These are phyloP conservation scores for Coffea humblotiana DNA, from an alignment of 305 asterid genomes.

Conservation along the genomic window DNA sequence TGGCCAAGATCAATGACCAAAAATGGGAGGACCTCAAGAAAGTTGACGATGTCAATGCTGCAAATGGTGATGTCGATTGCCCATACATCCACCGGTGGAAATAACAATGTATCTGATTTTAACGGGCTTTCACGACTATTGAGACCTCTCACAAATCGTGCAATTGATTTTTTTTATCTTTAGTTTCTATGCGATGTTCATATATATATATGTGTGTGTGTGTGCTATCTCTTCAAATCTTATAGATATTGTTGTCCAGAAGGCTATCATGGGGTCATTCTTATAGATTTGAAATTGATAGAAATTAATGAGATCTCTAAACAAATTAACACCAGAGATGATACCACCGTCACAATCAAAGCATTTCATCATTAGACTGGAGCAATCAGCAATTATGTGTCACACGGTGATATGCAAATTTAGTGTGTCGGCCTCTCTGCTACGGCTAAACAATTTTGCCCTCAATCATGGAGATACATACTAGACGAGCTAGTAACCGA, in stretches of 20 bases:
- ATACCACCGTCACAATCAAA: background rate
- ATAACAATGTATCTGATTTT: background rate
- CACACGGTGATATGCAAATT: too few species aligned
- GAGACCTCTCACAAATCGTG: constrained; percentile 20
- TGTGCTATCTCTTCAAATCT: constrained; percentile 12
- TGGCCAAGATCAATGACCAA: background rate
- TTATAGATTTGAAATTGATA: constrained; percentile 3
- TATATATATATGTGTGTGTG: too few species aligned
- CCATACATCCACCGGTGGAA: background rate
- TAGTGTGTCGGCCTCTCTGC: too few species aligned
- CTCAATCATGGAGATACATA: background rate
- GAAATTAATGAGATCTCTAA: background rate
- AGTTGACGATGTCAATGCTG: background rate
- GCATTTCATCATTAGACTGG: background rate
- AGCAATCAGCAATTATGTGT: background rate
- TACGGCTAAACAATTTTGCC: background rate
- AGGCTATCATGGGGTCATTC: background rate
- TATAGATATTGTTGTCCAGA: background rate
- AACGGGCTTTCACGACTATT: background rate
- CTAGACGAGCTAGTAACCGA: background rate
- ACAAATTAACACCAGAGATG: background rate
- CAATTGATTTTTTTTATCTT: background rate
- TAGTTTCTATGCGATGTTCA: background rate
- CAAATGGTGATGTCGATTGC: constrained; percentile 9
- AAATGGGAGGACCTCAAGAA: background rate